Percentiles rank a stretch among this genome's conserved stretches.
These are phyloP conservation scores for Sporothrix protearum DNA, from an alignment of 2,329 filamentous ascomycete genomes.

Conservation along the genomic window DNA sequence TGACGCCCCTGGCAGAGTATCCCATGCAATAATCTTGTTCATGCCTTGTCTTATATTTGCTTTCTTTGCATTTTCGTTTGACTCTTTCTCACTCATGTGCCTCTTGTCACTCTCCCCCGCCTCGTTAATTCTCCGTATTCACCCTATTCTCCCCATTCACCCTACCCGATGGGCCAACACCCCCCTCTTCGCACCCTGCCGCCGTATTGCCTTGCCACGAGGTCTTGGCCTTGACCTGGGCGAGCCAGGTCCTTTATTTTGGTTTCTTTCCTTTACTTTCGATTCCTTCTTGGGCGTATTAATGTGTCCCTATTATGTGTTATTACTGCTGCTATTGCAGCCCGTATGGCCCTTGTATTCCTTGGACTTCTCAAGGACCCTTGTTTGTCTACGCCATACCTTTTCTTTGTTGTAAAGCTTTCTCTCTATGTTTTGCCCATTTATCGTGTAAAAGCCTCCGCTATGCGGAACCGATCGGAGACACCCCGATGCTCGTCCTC, in stretches of 20 bases:
- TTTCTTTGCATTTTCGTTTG: neutral
- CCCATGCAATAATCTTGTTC: conserved; percentile 3
- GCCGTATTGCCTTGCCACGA: neutral
- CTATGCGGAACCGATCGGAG: conserved; percentile 10
- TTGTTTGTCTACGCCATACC: neutral
- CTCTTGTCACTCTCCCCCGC: neutral
- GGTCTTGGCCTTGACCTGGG: neutral
- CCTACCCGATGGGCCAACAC: neutral
- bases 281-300: neutral
- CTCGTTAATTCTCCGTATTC: neutral
- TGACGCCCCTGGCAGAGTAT: neutral
- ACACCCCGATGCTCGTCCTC: neutral
- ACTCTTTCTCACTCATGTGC: neutral
- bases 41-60: neutral
- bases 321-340: neutral
- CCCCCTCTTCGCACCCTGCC: neutral
- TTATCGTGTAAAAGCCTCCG: neutral
- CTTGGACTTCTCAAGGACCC: neutral
- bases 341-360: neutral
- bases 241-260: neutral
- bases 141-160: conserved; percentile 13
- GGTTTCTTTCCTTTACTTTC: neutral
- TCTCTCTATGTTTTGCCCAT: neutral
- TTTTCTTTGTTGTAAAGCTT: neutral
- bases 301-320: neutral